A percentile compares a stretch with the other conserved stretches of the same genome.
These are phyloP conservation scores for Helianthus tuberosus DNA, from an alignment of 129 eudicot genomes.

Conservation along the genomic window DNA sequence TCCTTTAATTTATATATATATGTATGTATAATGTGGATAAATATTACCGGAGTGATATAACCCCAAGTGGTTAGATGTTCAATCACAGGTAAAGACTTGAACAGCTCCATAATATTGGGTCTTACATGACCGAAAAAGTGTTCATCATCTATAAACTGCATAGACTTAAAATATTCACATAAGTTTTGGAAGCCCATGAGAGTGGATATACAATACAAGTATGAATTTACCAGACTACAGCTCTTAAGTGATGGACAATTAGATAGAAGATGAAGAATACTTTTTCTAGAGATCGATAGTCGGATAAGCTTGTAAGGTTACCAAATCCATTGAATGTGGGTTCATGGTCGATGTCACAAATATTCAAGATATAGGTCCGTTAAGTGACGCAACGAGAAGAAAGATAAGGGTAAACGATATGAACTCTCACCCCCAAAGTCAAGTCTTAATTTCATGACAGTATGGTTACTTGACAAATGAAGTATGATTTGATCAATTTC, in stretches of 20 bases:
- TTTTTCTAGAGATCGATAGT: not conserved
- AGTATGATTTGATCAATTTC: slow-evolving; percentile 5
- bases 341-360: not conserved
- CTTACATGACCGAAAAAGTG: not conserved
- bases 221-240: too few species aligned
- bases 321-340: slow-evolving; percentile 6
- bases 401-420: not conserved
- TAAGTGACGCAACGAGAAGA: not conserved
- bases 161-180: not conserved
- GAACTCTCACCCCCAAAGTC: not conserved
- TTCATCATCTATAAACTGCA: not conserved
- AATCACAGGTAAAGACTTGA: too few species aligned
- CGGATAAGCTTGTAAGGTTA: slow-evolving; percentile 8
- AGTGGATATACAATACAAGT: too few species aligned
- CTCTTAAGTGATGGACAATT: too few species aligned
- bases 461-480: slow-evolving; percentile 6
- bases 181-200: not conserved
- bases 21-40: not conserved
- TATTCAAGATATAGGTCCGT: not conserved
- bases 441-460: not conserved
- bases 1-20: not conserved
- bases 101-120: not conserved
- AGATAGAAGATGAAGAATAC: not conserved
- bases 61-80: not conserved
- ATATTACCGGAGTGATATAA: not conserved